Evolutionary conservation across 1,284 basidiomycete species (phyloP).

Genomic region (Cystobasidium pallidum): DNA sequence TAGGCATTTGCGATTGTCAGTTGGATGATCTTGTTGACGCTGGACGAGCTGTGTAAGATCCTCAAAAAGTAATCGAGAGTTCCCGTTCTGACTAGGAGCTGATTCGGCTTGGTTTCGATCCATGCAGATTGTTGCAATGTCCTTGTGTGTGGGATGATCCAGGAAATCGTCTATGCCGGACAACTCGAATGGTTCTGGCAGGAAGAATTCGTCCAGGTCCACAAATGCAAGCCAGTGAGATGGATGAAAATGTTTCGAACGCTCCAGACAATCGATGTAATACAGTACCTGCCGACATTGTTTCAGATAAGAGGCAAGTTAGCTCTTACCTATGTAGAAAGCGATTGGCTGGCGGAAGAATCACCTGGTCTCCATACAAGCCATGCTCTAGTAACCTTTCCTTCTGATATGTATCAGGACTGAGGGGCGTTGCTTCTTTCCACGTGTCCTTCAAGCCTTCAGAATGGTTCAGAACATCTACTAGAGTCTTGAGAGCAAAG

Average conservation of each 20-base stretch:
- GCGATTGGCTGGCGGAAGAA: not conserved
- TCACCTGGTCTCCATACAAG: constrained; percentile 25
- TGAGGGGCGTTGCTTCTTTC: constrained; percentile 12
- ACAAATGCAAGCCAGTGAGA: constrained; percentile 15
- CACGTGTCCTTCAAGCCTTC: constrained; percentile 4
- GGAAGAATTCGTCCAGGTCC: constrained; percentile 17
- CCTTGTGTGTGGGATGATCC: not conserved
- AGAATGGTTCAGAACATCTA: not conserved
- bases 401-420: constrained; percentile 9
- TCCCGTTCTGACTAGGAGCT: not conserved
- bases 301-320: not conserved
- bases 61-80: not conserved
- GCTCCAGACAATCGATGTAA: constrained; percentile 16
- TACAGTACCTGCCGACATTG: not conserved
- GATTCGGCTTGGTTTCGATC: constrained; percentile 10
- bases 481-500: not conserved
- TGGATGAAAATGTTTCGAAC: not conserved
- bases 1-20: constrained; percentile 13
- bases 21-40: constrained; percentile 14
- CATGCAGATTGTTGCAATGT: constrained; percentile 5
- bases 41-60: not conserved
- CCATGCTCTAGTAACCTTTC: not conserved
- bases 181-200: constrained; percentile 12
- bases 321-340: not conserved
- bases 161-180: constrained; percentile 6